A percentile compares a stretch with the other conserved stretches of the same genome.
phyloP scores from a whole-genome alignment of 2,329 filamentous ascomycete species.

The Fusarium sp. region DNA sequence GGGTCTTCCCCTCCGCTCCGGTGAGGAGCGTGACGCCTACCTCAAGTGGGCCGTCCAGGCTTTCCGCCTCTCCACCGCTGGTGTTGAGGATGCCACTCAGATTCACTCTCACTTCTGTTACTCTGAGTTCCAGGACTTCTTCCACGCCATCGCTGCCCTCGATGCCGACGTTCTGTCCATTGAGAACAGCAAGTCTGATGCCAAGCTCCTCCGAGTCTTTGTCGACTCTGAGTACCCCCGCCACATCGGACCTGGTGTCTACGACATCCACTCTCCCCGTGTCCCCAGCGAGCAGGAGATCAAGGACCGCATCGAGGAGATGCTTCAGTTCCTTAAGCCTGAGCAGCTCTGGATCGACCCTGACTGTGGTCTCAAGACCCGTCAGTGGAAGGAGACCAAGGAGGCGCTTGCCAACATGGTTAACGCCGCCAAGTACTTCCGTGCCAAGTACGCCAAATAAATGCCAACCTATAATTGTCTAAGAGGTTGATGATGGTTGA shows the following conservation, averaged over 20 bases:
- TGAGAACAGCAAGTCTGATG: slow-evolving; percentile 99
- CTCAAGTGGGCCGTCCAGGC: slow-evolving; percentile 97
- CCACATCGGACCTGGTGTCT: slow-evolving; percentile 99
- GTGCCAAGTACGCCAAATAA: slow-evolving; percentile 82
- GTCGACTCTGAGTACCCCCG: slow-evolving; percentile 97
- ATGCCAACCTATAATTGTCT: slow-evolving; percentile 40
- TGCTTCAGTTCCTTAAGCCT: slow-evolving; percentile 96
- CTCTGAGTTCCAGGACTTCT: slow-evolving; percentile 99
- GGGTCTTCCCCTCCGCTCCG: slow-evolving; percentile 95
- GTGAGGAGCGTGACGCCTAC: slow-evolving; percentile 96
- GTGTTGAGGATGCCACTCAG: slow-evolving; percentile 95
- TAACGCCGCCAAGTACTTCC: slow-evolving; percentile 97
- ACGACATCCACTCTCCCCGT: slow-evolving; percentile 99
- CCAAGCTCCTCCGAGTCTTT: slow-evolving; percentile 99
- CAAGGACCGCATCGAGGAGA: slow-evolving; percentile 97
- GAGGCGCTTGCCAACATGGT: slow-evolving; percentile 96
- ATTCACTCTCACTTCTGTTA: slow-evolving; percentile 99
- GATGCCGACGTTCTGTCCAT: slow-evolving; percentile 99
- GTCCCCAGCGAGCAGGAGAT: slow-evolving; percentile 98
- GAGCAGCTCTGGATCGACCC: slow-evolving; percentile 99
- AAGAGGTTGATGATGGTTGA: slow-evolving; percentile 32
- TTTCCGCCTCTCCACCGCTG: slow-evolving; percentile 95
- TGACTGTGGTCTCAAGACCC: slow-evolving; percentile 99
- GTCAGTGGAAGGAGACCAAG: slow-evolving; percentile 99
- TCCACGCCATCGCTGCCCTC: slow-evolving; percentile 98